Percentiles rank a stretch among this genome's conserved stretches.
Conservation (phyloP, 2,329 filamentous ascomycete genomes). For the Onygenales sp. region DNA sequence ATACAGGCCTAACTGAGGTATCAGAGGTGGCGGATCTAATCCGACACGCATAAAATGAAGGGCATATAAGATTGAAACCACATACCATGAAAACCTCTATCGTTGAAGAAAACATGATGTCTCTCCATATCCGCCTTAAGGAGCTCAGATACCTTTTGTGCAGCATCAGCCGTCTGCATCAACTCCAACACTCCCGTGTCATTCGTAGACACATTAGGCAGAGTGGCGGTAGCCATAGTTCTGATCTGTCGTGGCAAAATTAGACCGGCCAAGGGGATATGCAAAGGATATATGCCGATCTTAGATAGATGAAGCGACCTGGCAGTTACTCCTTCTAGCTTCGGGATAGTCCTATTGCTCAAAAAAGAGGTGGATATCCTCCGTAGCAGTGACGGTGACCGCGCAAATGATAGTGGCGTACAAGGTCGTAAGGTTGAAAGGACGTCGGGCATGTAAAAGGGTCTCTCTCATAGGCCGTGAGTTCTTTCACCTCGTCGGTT, state of each 20-base stretch:
- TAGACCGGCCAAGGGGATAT: too few species aligned
- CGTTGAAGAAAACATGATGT: slow-evolving; percentile 76
- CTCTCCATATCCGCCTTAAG: slow-evolving; percentile 64
- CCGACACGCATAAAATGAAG: background rate
- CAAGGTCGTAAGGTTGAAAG: too few species aligned
- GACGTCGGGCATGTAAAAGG: too few species aligned
- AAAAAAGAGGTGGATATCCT: background rate
- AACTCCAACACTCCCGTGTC: slow-evolving; percentile 40
- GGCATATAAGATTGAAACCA: slow-evolving; percentile 1
- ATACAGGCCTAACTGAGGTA: background rate
- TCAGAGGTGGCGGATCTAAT: background rate
- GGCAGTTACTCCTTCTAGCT: background rate
- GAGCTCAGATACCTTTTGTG: slow-evolving; percentile 54
- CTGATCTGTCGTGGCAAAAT: background rate
- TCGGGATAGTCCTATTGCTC: too few species aligned
- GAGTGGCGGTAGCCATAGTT: slow-evolving; percentile 41
- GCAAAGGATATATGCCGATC: background rate
- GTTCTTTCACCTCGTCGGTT: too few species aligned
- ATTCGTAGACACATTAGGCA: slow-evolving; percentile 35
- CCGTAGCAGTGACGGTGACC: too few species aligned
- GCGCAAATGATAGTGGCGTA: too few species aligned
- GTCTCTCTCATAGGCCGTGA: too few species aligned
- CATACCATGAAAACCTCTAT: slow-evolving; percentile 58
- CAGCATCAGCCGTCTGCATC: slow-evolving; percentile 46
- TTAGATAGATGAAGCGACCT: background rate